Evolutionary conservation across 2,329 filamentous ascomycete genomes (phyloP).

Genomic region (Aspergillus uvarum): DNA sequence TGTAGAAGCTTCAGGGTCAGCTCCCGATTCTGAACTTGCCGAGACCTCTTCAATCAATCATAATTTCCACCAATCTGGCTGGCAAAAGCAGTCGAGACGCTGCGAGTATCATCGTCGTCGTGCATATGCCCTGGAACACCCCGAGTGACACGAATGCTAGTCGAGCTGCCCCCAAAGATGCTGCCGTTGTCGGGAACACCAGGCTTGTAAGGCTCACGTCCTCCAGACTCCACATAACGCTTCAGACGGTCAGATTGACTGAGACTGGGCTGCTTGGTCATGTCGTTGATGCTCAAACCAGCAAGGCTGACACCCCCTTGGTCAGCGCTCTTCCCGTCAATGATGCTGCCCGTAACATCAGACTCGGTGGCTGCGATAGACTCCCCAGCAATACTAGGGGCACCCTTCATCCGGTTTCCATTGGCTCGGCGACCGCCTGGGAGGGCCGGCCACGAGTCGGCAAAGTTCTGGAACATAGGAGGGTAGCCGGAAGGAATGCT

Average conservation of each 20-base stretch:
- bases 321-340: slow-evolving; percentile 67
- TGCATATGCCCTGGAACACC: slow-evolving; percentile 42
- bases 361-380: slow-evolving; percentile 90
- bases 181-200: slow-evolving; percentile 59
- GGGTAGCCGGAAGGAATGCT: slow-evolving; percentile 82
- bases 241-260: slow-evolving; percentile 89
- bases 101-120: slow-evolving; percentile 90
- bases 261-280: slow-evolving; percentile 69
- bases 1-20: slow-evolving; percentile 15
- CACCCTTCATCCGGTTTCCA: slow-evolving; percentile 65
- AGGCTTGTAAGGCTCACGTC: slow-evolving; percentile 58
- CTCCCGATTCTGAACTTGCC: slow-evolving; percentile 13
- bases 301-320: slow-evolving; percentile 88
- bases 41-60: slow-evolving; percentile 49
- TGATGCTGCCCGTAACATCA: slow-evolving; percentile 75
- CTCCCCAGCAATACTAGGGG: slow-evolving; percentile 81
- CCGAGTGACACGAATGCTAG: slow-evolving; percentile 50
- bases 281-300: slow-evolving; percentile 72
- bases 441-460: slow-evolving; percentile 84
- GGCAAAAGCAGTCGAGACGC: slow-evolving; percentile 92
- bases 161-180: slow-evolving; percentile 64
- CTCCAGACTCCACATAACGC: slow-evolving; percentile 86
- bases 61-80: slow-evolving; percentile 79
- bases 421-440: slow-evolving; percentile 66
- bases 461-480: slow-evolving; percentile 92